A percentile compares a stretch with the other conserved stretches of the same genome.
Conservation (phyloP, 768 basidiomycete genomes). For the Lactifluus echinatus region DNA sequence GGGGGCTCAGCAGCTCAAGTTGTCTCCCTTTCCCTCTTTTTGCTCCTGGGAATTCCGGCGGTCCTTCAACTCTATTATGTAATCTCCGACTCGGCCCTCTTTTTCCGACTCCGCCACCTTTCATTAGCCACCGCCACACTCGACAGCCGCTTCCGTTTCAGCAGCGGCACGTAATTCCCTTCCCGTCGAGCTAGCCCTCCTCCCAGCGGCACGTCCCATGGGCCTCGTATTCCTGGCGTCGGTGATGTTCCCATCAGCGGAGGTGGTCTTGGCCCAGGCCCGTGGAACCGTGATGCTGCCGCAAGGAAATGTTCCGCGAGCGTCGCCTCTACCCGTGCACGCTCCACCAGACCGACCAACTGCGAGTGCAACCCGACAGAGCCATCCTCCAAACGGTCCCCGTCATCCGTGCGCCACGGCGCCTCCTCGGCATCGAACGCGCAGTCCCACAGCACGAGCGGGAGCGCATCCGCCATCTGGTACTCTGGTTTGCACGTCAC, state of each 20-base stretch:
- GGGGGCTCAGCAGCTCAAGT: constrained; percentile 16
- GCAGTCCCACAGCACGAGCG: constrained; percentile 89
- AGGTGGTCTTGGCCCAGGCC: constrained; percentile 31
- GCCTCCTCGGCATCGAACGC: constrained; percentile 59
- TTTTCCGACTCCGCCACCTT: constrained; percentile 39
- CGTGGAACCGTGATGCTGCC: constrained; percentile 46
- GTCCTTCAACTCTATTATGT: constrained; percentile 5
- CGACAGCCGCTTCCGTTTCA: constrained; percentile 60
- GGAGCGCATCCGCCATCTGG: constrained; percentile 88
- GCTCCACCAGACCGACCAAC: constrained; percentile 30
- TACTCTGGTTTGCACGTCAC: constrained; percentile 78
- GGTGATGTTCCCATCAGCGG: constrained; percentile 27
- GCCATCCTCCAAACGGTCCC: constrained; percentile 28
- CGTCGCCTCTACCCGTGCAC: constrained; percentile 55
- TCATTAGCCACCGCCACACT: constrained; percentile 67
- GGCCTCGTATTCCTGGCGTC: constrained; percentile 20
- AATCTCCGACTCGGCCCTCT: neutral
- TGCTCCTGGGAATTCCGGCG: constrained; percentile 5
- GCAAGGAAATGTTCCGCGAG: constrained; percentile 59
- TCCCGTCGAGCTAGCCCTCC: constrained; percentile 58
- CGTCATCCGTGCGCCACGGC: constrained; percentile 58
- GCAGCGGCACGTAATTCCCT: constrained; percentile 56
- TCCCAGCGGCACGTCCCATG: constrained; percentile 55
- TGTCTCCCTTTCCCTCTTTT: constrained; percentile 3
- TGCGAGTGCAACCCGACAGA: constrained; percentile 20